A percentile compares a stretch with the other conserved stretches of the same genome.
Conservation (phyloP, 805 yeast genomes). For the Zygosaccharomyces rouxii region DNA sequence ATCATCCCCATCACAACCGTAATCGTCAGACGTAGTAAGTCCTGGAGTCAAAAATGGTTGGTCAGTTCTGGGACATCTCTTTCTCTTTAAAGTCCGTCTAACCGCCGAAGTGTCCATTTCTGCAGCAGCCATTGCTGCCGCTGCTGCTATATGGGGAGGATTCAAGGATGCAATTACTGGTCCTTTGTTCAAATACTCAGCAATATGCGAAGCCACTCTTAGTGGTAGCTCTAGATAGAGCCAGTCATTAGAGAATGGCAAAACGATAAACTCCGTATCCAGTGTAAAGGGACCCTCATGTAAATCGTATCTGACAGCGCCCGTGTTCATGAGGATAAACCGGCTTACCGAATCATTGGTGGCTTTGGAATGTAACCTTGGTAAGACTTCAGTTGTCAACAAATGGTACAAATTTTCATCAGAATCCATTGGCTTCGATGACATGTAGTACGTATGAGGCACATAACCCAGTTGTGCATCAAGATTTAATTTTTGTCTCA, state of each 20-base stretch:
- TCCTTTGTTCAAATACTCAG: constrained; percentile 53
- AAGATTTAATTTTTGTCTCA: constrained; percentile 49
- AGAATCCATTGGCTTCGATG: constrained; percentile 60
- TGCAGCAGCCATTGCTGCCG: neutral
- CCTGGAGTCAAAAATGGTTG: constrained; percentile 50
- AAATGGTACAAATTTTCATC: constrained; percentile 55
- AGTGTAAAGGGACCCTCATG: constrained; percentile 78
- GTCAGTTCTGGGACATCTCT: constrained; percentile 24
- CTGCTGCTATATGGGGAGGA: constrained; percentile 16
- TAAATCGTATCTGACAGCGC: constrained; percentile 81
- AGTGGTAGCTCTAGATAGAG: constrained; percentile 57
- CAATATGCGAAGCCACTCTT: constrained; percentile 49
- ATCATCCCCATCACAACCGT: constrained; percentile 86
- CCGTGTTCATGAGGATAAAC: constrained; percentile 72
- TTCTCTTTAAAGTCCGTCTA: neutral
- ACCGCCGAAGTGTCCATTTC: neutral
- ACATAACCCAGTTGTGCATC: constrained; percentile 60
- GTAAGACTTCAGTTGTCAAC: constrained; percentile 53
- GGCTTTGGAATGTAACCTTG: constrained; percentile 27
- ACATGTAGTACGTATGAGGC: constrained; percentile 60
- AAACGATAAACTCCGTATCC: constrained; percentile 75
- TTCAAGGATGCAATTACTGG: constrained; percentile 18
- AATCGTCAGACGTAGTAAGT: constrained; percentile 77
- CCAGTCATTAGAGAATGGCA: constrained; percentile 86
- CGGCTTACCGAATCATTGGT: constrained; percentile 38